Percentiles rank a stretch among this genome's conserved stretches.
These are phyloP conservation scores for Volvariella surrecta DNA, from an alignment of 1,284 basidiomycete genomes.

Conservation along the genomic window DNA sequence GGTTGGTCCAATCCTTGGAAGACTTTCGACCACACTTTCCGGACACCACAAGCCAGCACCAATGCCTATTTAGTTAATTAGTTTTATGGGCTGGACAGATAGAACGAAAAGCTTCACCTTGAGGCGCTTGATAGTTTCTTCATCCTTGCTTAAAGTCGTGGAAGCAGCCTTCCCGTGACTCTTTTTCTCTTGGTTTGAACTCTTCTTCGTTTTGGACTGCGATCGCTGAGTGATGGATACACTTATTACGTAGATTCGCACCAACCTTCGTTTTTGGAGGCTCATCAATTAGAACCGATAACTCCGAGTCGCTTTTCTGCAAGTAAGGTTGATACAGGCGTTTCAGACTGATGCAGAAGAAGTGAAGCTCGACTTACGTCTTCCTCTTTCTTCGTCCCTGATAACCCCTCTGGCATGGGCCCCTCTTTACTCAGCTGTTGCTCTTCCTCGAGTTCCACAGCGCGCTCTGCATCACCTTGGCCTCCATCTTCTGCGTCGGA, in stretches of 20 bases:
- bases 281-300: slow-evolving; percentile 53
- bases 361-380: not conserved
- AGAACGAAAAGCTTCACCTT: slow-evolving; percentile 31
- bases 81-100: not conserved
- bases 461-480: not conserved
- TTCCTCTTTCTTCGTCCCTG: slow-evolving; percentile 1
- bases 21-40: slow-evolving; percentile 77
- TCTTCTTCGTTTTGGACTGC: slow-evolving; percentile 12
- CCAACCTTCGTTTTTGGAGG: slow-evolving; percentile 33
- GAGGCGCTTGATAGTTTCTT: slow-evolving; percentile 50
- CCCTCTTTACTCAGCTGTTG: too few species aligned
- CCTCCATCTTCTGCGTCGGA: not conserved
- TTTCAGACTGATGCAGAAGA: not conserved
- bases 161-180: slow-evolving; percentile 10
- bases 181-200: slow-evolving; percentile 21
- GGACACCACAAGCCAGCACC: slow-evolving; percentile 71
- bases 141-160: slow-evolving; percentile 34
- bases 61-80: slow-evolving; percentile 36
- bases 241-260: not conserved
- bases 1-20: slow-evolving; percentile 54
- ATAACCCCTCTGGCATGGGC: too few species aligned
- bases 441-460: too few species aligned
- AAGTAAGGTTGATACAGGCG: not conserved
- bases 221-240: not conserved
- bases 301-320: slow-evolving; percentile 48